phyloP scores from a whole-genome alignment of 2,329 filamentous ascomycete genomes.

The Colletotrichum sp. region DNA sequence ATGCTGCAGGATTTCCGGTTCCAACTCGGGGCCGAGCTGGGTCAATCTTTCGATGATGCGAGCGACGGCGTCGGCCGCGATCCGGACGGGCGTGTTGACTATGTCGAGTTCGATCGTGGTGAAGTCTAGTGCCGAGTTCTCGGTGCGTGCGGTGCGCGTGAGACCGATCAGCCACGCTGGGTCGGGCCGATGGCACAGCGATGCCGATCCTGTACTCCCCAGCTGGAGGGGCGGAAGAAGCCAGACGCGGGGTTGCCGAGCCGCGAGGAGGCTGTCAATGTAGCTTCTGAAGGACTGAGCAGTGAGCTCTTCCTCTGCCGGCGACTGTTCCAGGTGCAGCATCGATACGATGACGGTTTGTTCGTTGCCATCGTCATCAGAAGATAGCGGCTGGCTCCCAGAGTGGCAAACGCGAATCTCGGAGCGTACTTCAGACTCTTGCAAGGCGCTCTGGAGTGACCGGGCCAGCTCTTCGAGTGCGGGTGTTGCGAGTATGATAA shows the following conservation, averaged over 20 bases:
- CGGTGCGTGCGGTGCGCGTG: constrained; percentile 30
- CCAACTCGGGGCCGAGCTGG: neutral
- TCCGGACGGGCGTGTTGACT: neutral
- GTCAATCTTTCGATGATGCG: neutral
- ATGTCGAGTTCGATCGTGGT: constrained; percentile 32
- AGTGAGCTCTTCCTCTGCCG: neutral
- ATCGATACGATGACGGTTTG: neutral
- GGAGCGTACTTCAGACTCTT: neutral
- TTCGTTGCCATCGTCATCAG: neutral
- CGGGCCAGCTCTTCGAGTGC: neutral
- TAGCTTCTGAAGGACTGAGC: neutral
- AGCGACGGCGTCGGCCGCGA: neutral
- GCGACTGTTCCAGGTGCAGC: neutral
- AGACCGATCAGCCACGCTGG: constrained; percentile 31
- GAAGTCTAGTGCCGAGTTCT: constrained; percentile 27
- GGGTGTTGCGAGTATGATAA: neutral
- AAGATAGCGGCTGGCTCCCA: neutral
- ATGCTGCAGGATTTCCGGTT: neutral
- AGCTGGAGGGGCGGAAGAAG: neutral
- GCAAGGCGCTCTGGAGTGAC: neutral
- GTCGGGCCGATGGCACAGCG: constrained; percentile 14
- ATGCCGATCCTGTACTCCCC: neutral
- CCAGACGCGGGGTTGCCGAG: neutral
- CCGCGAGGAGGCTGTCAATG: neutral
- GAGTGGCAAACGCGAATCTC: neutral